A percentile compares a stretch with the other conserved stretches of the same genome.
These are phyloP conservation scores for Yamadazyma diddensiae DNA, from an alignment of 1,139 yeast species.

Conservation along the genomic window DNA sequence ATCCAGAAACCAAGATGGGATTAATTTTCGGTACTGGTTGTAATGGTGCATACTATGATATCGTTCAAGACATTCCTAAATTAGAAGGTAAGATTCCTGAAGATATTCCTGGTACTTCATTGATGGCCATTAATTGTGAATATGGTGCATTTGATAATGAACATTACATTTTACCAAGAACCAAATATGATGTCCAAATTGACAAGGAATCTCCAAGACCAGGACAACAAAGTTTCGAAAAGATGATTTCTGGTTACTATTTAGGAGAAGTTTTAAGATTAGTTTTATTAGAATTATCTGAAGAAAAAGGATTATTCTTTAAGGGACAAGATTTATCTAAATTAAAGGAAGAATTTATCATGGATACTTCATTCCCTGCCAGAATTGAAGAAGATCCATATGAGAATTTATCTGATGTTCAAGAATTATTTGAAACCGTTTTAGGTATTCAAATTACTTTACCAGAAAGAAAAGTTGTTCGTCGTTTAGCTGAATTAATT, in stretches of 20 bases:
- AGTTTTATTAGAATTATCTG: constrained; percentile 69
- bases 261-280: constrained; percentile 89
- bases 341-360: constrained; percentile 56
- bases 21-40: constrained; percentile 97
- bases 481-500: constrained; percentile 79
- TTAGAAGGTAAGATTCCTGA: constrained; percentile 65
- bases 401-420: constrained; percentile 78
- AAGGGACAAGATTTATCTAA: constrained; percentile 62
- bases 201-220: constrained; percentile 94
- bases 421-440: constrained; percentile 56
- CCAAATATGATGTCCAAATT: constrained; percentile 76
- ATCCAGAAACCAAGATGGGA: constrained; percentile 88
- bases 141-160: constrained; percentile 97
- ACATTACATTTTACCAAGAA: constrained; percentile 80
- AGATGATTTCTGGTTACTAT: constrained; percentile 96
- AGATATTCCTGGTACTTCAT: constrained; percentile 62
- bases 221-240: constrained; percentile 93
- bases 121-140: constrained; percentile 97
- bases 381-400: constrained; percentile 86
- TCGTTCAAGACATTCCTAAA: constrained; percentile 73
- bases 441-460: constrained; percentile 65
- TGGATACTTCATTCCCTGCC: constrained; percentile 90
- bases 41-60: constrained; percentile 94
- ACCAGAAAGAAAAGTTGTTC: constrained; percentile 79
- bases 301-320: constrained; percentile 61